Percentiles rank a stretch among this genome's conserved stretches.
These are phyloP conservation scores for Nemophila menziesii DNA, from an alignment of 257 asterid genomes.

Conservation along the genomic window DNA sequence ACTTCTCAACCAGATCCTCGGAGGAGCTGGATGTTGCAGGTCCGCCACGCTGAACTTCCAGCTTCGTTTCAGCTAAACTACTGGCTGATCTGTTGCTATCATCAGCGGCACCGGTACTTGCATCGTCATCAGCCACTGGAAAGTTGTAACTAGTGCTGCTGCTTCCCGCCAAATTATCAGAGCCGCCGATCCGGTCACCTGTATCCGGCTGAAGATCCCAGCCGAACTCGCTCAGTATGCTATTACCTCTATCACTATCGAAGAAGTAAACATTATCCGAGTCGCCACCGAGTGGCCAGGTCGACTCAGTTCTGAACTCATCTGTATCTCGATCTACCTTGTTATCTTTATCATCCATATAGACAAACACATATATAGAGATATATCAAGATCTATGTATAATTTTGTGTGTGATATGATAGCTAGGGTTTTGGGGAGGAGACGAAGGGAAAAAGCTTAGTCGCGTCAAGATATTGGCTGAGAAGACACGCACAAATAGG, in stretches of 20 bases:
- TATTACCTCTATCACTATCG: slow-evolving; percentile 22
- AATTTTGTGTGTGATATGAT: slow-evolving; percentile 14
- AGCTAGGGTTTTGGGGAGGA: slow-evolving; percentile 10
- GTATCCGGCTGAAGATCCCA: slow-evolving; percentile 41
- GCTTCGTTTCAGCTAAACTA: slow-evolving; percentile 8
- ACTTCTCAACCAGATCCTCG: slow-evolving; percentile 55
- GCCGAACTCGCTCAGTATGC: slow-evolving; percentile 49
- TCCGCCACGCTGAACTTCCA: slow-evolving; percentile 13
- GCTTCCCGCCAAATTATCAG: slow-evolving; percentile 23
- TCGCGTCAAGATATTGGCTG: slow-evolving; percentile 6
- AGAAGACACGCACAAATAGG: background rate
- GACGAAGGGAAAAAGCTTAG: background rate
- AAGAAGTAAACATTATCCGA: slow-evolving; percentile 30
- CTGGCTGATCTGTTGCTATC: slow-evolving; percentile 3
- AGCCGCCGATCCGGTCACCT: slow-evolving; percentile 15
- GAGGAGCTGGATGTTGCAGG: slow-evolving; percentile 63
- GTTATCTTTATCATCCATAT: slow-evolving; percentile 23
- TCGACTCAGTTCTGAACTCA: slow-evolving; percentile 24
- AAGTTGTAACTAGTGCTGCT: background rate
- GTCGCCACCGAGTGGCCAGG: slow-evolving; percentile 22
- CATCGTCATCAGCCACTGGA: background rate
- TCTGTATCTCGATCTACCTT: slow-evolving; percentile 22
- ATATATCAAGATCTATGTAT: background rate
- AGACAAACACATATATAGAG: background rate
- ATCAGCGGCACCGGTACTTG: background rate